phyloP scores from a whole-genome alignment of 352 stramenopile genomes.

The Phytophthora nicotianae region DNA sequence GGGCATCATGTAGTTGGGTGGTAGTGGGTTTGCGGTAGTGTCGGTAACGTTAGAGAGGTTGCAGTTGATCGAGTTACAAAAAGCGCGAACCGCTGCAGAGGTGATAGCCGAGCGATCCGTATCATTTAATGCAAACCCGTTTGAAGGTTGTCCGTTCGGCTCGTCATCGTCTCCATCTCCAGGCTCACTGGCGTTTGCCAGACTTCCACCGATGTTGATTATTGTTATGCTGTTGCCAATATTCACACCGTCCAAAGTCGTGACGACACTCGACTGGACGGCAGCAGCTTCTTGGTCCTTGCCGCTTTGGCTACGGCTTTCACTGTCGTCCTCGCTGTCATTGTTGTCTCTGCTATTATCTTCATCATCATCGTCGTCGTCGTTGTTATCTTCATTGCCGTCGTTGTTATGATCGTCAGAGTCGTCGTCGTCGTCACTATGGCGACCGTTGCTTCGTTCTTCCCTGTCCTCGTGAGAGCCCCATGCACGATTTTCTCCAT shows the following conservation, averaged over 20 bases:
- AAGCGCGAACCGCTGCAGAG: slow-evolving; percentile 20
- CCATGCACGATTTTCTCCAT: background rate
- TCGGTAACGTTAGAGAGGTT: background rate
- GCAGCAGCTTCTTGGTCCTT: slow-evolving; percentile 9
- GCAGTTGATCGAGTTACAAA: slow-evolving; percentile 29
- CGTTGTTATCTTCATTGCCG: slow-evolving; percentile 9
- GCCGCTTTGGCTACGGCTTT: slow-evolving; percentile 9
- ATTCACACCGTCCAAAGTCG: slow-evolving; percentile 39
- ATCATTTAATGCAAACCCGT: slow-evolving; percentile 1
- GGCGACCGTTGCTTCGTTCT: too few relatives aligned
- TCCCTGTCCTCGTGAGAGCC: background rate
- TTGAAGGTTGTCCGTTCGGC: slow-evolving; percentile 1
- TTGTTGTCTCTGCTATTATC: background rate
- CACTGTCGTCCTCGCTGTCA: slow-evolving; percentile 10
- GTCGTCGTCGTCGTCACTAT: slow-evolving; percentile 13
- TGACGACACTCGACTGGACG: slow-evolving; percentile 35
- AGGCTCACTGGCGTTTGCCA: slow-evolving; percentile 2
- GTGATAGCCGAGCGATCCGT: slow-evolving; percentile 25
- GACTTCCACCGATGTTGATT: slow-evolving; percentile 35
- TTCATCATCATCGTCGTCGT: slow-evolving; percentile 14
- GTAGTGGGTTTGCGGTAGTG: background rate
- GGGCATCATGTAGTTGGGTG: background rate
- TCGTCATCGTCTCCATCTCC: slow-evolving; percentile 1
- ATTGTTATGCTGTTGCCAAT: slow-evolving; percentile 49
- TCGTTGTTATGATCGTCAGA: slow-evolving; percentile 1